Evolutionary conservation across 352 stramenopile species (phyloP).

Genomic region (Phytophthora tubulina): DNA sequence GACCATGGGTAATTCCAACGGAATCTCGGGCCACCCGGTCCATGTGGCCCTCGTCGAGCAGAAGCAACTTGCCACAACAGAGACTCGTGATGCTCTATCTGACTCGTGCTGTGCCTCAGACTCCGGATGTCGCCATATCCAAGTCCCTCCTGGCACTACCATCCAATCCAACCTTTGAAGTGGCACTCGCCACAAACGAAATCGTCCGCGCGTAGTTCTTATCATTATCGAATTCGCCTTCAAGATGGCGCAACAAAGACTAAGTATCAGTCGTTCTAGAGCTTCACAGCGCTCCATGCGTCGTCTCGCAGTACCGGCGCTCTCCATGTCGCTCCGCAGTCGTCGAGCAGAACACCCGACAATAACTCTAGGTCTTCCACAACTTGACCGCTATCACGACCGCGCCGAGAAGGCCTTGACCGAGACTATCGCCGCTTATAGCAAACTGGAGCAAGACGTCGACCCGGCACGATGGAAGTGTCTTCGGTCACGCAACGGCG

Average conservation of each 20-base stretch:
- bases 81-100: slow-evolving; percentile 22
- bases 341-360: slow-evolving; percentile 33
- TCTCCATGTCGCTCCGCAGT: slow-evolving; percentile 40
- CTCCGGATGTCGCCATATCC: slow-evolving; percentile 32
- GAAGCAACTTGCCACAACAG: slow-evolving; percentile 4
- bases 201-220: not conserved
- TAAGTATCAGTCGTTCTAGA: slow-evolving; percentile 26
- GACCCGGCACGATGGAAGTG: slow-evolving; percentile 50
- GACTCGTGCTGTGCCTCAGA: slow-evolving; percentile 21
- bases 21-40: slow-evolving; percentile 23
- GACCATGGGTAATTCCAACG: not conserved
- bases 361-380: slow-evolving; percentile 26
- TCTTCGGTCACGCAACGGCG: slow-evolving; percentile 40
- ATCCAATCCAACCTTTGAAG: not conserved
- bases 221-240: slow-evolving; percentile 38
- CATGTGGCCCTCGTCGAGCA: slow-evolving; percentile 9
- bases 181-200: slow-evolving; percentile 20
- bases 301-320: slow-evolving; percentile 28
- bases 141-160: not conserved
- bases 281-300: slow-evolving; percentile 30
- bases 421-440: slow-evolving; percentile 49
- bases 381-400: slow-evolving; percentile 55
- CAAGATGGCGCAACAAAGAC: slow-evolving; percentile 26
- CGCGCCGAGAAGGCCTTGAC: slow-evolving; percentile 43
- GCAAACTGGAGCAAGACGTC: slow-evolving; percentile 28